phyloP scores from a whole-genome alignment of 2,329 filamentous ascomycete species.

The Hymenoscyphus infarciens region DNA sequence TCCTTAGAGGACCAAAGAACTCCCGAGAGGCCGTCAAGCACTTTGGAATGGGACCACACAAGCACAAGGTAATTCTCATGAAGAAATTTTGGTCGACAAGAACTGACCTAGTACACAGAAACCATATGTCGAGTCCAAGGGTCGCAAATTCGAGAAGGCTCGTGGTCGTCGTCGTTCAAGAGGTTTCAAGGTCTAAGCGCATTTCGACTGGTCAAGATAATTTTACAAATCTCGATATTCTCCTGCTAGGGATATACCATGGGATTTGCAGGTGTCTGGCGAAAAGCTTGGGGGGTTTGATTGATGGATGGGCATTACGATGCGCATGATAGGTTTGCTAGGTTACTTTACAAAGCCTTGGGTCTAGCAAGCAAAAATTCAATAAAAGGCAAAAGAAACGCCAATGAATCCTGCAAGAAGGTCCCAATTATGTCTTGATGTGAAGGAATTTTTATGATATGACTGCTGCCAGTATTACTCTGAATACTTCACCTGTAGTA shows the following conservation, averaged over 20 bases:
- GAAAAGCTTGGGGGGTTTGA: slow-evolving; percentile 13
- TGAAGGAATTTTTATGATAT: neutral
- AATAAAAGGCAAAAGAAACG: slow-evolving; percentile 6
- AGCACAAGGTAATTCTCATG: slow-evolving; percentile 75
- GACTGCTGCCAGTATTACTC: neutral
- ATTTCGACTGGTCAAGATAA: slow-evolving; percentile 17
- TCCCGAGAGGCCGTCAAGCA: slow-evolving; percentile 97
- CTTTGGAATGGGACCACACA: slow-evolving; percentile 98
- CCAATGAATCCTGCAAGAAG: slow-evolving; percentile 24
- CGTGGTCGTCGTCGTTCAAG: slow-evolving; percentile 97
- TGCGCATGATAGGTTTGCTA: neutral
- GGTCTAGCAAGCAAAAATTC: neutral
- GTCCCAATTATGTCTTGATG: slow-evolving; percentile 34
- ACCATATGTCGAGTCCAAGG: slow-evolving; percentile 96
- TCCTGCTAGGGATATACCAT: slow-evolving; percentile 12
- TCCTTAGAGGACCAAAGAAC: slow-evolving; percentile 98
- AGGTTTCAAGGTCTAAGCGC: slow-evolving; percentile 98
- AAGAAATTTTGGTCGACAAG: neutral
- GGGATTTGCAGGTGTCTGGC: slow-evolving; percentile 11
- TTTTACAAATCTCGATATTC: slow-evolving; percentile 26
- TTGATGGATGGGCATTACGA: slow-evolving; percentile 6
- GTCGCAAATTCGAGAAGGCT: slow-evolving; percentile 98
- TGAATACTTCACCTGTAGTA: neutral
- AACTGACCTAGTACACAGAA: slow-evolving; percentile 59
- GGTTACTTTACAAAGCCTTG: slow-evolving; percentile 4